A percentile compares a stretch with the other conserved stretches of the same genome.
Conservation (phyloP, 1,284 basidiomycete species). For the Rhodofomes roseus region DNA sequence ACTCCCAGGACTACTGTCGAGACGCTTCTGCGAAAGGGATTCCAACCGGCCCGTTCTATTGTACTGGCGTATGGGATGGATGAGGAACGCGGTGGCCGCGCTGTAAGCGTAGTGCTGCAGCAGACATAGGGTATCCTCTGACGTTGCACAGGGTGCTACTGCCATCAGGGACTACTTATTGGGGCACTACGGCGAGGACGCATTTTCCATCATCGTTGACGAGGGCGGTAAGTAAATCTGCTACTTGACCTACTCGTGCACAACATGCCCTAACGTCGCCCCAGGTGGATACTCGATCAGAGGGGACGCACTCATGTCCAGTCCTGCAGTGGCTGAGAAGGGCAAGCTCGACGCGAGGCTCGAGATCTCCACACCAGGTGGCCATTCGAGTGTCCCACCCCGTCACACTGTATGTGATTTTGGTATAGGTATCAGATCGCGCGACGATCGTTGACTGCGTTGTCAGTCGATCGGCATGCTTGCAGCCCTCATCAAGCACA, state of each 20-base stretch:
- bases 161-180: conserved; percentile 46
- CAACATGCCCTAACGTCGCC: not conserved
- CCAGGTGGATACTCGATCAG: conserved; percentile 31
- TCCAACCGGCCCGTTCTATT: conserved; percentile 48
- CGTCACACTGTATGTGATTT: conserved; percentile 48
- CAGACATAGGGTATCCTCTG: not conserved
- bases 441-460: not conserved
- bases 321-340: conserved; percentile 61
- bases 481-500: conserved; percentile 42
- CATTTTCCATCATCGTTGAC: conserved; percentile 54
- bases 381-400: conserved; percentile 65
- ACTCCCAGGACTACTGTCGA: conserved; percentile 46
- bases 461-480: conserved; percentile 54
- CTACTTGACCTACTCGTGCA: not conserved
- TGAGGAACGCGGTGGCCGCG: conserved; percentile 58
- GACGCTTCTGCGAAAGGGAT: conserved; percentile 47
- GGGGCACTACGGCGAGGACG: conserved; percentile 46
- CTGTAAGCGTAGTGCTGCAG: conserved; percentile 26
- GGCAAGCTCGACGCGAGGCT: conserved; percentile 56
- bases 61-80: conserved; percentile 68
- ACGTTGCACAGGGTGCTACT: conserved; percentile 41
- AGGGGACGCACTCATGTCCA: conserved; percentile 38
- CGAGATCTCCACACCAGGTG: conserved; percentile 55
- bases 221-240: conserved; percentile 36
- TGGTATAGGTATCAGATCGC: too few relatives aligned